Evolutionary conservation across 805 yeast genomes (phyloP), one percentile per base, ranked within the genome.

Genomic region (Pichia thaimueangensis): DNA sequence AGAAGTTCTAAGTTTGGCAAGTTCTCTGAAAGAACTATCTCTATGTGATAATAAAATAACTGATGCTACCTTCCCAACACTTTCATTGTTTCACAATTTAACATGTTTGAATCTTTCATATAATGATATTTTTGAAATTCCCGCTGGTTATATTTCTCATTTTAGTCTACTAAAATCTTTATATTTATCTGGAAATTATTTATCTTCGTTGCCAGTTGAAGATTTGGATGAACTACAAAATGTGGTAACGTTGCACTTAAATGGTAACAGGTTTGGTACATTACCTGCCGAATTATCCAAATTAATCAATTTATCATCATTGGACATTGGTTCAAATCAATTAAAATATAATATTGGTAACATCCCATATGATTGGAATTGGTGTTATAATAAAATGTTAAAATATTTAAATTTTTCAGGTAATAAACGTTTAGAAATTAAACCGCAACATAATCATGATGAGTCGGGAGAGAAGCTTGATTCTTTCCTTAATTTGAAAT

Each of bases 301-400:
- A 45, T 70, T 88, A 35, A 57, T 64, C 1, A 71, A 75, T 21
- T 65, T 93, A 55, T 74, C 73, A 25, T 82, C 80, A 9, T 70
- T 93, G 29, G 99, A 93, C 64, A 93, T 86, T 15, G 95, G 97
- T 4, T 85, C 94, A 2, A 93, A 93, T 59, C 82, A 80, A 47
- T 68, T 93, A 62, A 85, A 88, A 55, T 93, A 93, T 62, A 93
- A 93, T 54, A 87, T 91, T 43, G 83, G 93, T 3, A 93, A 93
- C 60, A 86, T 88, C 74, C 94, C 93, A 13, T 91, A 86, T 57
- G 98, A 93, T 59, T 93, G 97, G 97, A 93, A 87, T 63, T 93
- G 98, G 98, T 80, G 83, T 53, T 80, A 80, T 68, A 93, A 93
- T 57, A 68, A 73, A 41, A 76, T 78, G 32, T 68, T 93, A 60